Evolutionary conservation across 176 grass and related monocot genomes (phyloP).

Genomic region (Oryza punctata): DNA sequence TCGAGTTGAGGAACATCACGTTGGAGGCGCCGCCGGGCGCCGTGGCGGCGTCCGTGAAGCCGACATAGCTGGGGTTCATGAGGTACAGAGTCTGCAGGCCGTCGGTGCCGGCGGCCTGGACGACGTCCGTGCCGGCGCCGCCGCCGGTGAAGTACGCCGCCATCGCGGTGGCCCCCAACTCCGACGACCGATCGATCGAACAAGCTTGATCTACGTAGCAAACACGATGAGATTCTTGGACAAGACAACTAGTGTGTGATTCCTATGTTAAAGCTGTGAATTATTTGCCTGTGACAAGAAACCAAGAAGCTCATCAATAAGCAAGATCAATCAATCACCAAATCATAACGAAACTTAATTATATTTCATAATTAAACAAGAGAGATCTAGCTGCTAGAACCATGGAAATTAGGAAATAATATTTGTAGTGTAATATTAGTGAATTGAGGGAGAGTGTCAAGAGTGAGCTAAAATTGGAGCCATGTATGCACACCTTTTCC

Average conservation of each 20-base stretch:
- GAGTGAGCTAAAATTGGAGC: conserved; percentile 21
- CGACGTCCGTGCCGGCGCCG: conserved; percentile 53
- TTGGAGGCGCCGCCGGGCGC: conserved; percentile 34
- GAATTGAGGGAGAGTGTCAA: background rate
- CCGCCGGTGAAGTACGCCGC: conserved; percentile 59
- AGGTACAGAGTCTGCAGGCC: conserved; percentile 84
- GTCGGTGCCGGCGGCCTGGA: conserved; percentile 51
- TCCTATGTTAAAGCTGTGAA: background rate
- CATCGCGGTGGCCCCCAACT: conserved; percentile 35
- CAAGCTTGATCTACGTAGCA: background rate
- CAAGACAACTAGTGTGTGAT: background rate
- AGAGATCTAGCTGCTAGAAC: background rate
- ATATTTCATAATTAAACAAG: no score
- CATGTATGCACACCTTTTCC: background rate
- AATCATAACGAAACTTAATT: no score
- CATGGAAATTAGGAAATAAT: no score
- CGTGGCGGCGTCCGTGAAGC: conserved; percentile 44
- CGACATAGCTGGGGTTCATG: conserved; percentile 73
- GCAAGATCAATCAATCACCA: background rate
- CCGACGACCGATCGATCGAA: background rate
- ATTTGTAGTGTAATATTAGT: background rate
- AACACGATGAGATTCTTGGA: background rate
- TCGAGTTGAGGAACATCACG: conserved; percentile 79
- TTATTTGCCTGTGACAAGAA: conserved; percentile 18
- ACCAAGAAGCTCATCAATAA: background rate